Conservation (phyloP, 2,329 filamentous ascomycete genomes). For the Thyridium curvatum region DNA sequence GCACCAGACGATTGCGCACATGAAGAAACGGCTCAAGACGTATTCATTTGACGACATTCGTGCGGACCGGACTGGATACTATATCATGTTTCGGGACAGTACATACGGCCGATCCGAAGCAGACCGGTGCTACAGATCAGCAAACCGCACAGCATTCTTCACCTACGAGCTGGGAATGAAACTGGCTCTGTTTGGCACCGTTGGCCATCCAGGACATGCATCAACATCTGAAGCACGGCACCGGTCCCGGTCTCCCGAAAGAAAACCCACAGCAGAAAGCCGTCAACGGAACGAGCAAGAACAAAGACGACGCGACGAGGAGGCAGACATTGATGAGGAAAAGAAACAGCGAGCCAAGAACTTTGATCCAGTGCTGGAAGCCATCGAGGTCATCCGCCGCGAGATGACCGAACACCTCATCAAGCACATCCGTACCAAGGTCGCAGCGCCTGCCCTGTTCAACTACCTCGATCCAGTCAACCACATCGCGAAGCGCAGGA, state of each 20-base stretch:
- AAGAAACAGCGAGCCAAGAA: conserved; percentile 81
- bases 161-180: conserved; percentile 91
- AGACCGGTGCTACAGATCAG: conserved; percentile 70
- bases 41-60: conserved; percentile 78
- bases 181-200: conserved; percentile 44
- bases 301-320: conserved; percentile 63
- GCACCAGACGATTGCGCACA: conserved; percentile 76
- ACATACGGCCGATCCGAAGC: conserved; percentile 72
- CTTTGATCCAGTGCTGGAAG: conserved; percentile 84
- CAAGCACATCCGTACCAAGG: conserved; percentile 79
- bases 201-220: conserved; percentile 20
- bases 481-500: conserved; percentile 72
- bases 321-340: conserved; percentile 81
- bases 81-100: conserved; percentile 80
- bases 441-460: conserved; percentile 75
- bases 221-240: conserved; percentile 12
- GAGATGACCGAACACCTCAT: conserved; percentile 85
- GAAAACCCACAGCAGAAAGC: conserved; percentile 27
- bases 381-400: conserved; percentile 68
- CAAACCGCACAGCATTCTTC: conserved; percentile 79
- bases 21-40: conserved; percentile 82
- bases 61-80: conserved; percentile 82
- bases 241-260: conserved; percentile 28
- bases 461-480: conserved; percentile 77
- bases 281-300: conserved; percentile 56